Percentiles rank a stretch among this genome's conserved stretches.
Conservation (phyloP, 345 rosid genomes). For the Lepidium didymum region DNA sequence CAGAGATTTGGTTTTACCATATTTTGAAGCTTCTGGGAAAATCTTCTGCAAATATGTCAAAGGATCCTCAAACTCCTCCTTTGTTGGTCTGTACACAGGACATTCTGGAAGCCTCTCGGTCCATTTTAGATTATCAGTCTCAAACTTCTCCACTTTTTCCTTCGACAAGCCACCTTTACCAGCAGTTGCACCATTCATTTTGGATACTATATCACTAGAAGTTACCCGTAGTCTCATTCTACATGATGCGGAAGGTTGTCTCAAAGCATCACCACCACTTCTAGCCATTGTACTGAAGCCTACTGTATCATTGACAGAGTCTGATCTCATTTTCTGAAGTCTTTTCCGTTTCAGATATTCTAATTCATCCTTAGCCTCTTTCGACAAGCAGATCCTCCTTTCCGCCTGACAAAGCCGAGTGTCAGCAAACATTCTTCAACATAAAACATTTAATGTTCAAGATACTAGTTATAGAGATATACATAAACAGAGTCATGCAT, state of each 20-base stretch:
- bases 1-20: slow-evolving; percentile 43
- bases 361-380: slow-evolving; percentile 63
- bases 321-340: slow-evolving; percentile 69
- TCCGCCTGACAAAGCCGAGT: slow-evolving; percentile 60
- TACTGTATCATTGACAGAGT: slow-evolving; percentile 29
- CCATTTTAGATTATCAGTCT: slow-evolving; percentile 76
- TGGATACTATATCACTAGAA: slow-evolving; percentile 34
- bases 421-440: slow-evolving; percentile 1
- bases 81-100: slow-evolving; percentile 90
- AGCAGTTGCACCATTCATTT: slow-evolving; percentile 30
- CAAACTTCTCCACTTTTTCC: slow-evolving; percentile 68
- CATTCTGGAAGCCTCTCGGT: slow-evolving; percentile 82
- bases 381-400: slow-evolving; percentile 70
- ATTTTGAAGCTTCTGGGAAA: slow-evolving; percentile 89
- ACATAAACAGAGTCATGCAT: slow-evolving; percentile 4
- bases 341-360: slow-evolving; percentile 79
- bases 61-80: slow-evolving; percentile 96
- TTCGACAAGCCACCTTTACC: slow-evolving; percentile 46
- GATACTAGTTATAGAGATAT: not conserved
- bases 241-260: slow-evolving; percentile 58
- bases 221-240: slow-evolving; percentile 64
- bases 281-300: slow-evolving; percentile 49
- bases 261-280: slow-evolving; percentile 84
- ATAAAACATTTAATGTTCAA: not conserved
- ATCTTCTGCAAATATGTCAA: slow-evolving; percentile 83